Percentiles rank a stretch among this genome's conserved stretches.
Conservation (phyloP, 2,329 filamentous ascomycete species). For the Ophiocordyceps unilateralis region DNA sequence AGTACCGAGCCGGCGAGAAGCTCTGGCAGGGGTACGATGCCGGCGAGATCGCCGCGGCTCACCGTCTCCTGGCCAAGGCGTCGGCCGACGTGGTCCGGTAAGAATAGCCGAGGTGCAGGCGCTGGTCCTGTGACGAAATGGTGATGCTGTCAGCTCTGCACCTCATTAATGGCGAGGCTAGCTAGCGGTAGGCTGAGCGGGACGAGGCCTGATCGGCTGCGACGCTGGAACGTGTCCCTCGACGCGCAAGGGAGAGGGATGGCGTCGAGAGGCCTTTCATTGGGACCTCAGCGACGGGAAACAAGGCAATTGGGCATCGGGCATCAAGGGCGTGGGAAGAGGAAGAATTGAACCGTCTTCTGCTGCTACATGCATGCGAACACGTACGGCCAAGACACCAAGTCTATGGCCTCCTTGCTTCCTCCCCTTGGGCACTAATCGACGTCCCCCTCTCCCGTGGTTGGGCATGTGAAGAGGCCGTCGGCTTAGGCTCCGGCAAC, state of each 20-base stretch:
- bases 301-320: conserved; percentile 1
- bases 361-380: not conserved
- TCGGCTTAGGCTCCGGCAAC: not conserved
- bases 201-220: not conserved
- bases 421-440: not conserved
- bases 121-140: conserved; percentile 2
- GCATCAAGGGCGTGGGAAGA: not conserved
- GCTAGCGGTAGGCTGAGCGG: not conserved
- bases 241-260: not conserved
- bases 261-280: not conserved
- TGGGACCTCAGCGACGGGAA: not conserved
- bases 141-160: conserved; percentile 1
- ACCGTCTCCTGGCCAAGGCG: conserved; percentile 44
- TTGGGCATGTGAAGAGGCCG: conserved; percentile 1
- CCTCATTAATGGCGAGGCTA: not conserved
- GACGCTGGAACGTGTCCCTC: not conserved
- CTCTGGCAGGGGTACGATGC: conserved; percentile 59
- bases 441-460: not conserved
- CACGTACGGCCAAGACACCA: not conserved
- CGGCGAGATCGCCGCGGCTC: conserved; percentile 54
- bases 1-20: conserved; percentile 38
- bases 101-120: conserved; percentile 2
- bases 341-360: not conserved
- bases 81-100: conserved; percentile 25
- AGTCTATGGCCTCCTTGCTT: not conserved